Evolutionary conservation across 495 filamentous ascomycete genomes (phyloP), one percentile per base, ranked within the genome.

Genomic region (Aspergillus indologenus): DNA sequence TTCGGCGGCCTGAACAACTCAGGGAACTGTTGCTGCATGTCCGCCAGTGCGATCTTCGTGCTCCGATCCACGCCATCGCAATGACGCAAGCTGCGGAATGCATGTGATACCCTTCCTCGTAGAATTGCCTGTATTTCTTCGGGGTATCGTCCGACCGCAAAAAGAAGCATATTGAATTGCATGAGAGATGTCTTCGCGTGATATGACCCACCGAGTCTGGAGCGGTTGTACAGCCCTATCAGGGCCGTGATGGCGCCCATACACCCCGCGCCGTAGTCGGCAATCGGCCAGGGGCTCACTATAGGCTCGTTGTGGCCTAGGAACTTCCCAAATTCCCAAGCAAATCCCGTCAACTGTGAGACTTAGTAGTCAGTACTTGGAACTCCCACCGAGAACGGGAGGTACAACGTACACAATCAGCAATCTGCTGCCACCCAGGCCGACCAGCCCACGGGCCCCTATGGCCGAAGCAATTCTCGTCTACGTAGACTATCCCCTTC

Each of bases 271-370:
- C 84, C 80, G 67, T 89, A 87, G 66, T 87, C 85, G 21, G 79
- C 84, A 74, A 85, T 86, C 22, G 85, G 86, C 63, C 87, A 87
- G 1, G 83, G 83, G 47, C 84, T 84, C 14, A 87, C 78, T 22
- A 87, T 79, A 8, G 85, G 84, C 62, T 86, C 84, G 26, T 76
- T 56, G 5, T 83, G 65, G 2, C 82, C 81, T 81, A 87, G 85
- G 63, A 79, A 80, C 11, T 70, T 54, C n/a, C 84, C 84, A 64
- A 86, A 84, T 8, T 77, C 77, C 81, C 82, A 85, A 5, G 84
- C 83, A 9, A 85, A 76, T 2, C 83, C 81, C 24, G 69, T 75
- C 8, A 75, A 70, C 53, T 70, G 3, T n/a, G n/a, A n/a, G n/a
- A n/a, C n/a, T n/a, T n/a, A n/a, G n/a, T n/a, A n/a, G n/a, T n/a